Evolutionary conservation across 2,329 filamentous ascomycete species (phyloP).

Genomic region (Aspergillus vadensis): DNA sequence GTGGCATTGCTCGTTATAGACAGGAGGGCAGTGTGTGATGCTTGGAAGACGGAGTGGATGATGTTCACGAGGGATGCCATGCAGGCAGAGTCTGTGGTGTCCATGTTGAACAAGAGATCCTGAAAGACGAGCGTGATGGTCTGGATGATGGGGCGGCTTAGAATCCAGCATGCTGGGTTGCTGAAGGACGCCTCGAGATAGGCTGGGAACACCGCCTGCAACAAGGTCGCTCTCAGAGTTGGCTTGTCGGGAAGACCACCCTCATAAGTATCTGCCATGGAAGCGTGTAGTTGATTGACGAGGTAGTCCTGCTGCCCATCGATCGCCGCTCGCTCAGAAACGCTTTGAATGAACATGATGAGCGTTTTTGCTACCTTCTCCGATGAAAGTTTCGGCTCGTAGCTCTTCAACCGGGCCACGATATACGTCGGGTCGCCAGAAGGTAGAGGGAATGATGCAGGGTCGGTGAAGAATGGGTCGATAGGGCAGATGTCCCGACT

Average conservation of each 20-base stretch:
- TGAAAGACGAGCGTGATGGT: constrained; percentile 48
- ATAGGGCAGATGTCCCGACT: constrained; percentile 57
- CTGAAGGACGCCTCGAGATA: constrained; percentile 56
- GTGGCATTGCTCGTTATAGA: constrained; percentile 36
- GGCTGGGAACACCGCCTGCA: constrained; percentile 58
- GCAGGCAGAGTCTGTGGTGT: constrained; percentile 44
- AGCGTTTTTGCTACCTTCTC: constrained; percentile 56
- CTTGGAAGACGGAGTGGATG: constrained; percentile 43
- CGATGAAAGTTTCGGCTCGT: constrained; percentile 56
- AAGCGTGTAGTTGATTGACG: constrained; percentile 54
- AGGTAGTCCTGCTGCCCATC: constrained; percentile 61
- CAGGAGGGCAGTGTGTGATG: constrained; percentile 40
- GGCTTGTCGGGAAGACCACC: constrained; percentile 41
- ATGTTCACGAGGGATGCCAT: constrained; percentile 40
- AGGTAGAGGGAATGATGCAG: constrained; percentile 61
- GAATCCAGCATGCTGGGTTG: constrained; percentile 52
- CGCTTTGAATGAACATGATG: constrained; percentile 60
- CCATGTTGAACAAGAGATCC: constrained; percentile 50
- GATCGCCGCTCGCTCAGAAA: constrained; percentile 60
- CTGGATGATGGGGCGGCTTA: constrained; percentile 55
- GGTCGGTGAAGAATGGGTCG: constrained; percentile 63
- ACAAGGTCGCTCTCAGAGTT: constrained; percentile 54
- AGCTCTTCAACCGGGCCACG: constrained; percentile 61
- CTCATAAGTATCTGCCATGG: constrained; percentile 51
- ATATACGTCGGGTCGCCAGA: constrained; percentile 63